Percentiles rank a stretch among this genome's conserved stretches.
phyloP scores from a whole-genome alignment of 441 rosid genomes.

The Erodium trifolium region DNA sequence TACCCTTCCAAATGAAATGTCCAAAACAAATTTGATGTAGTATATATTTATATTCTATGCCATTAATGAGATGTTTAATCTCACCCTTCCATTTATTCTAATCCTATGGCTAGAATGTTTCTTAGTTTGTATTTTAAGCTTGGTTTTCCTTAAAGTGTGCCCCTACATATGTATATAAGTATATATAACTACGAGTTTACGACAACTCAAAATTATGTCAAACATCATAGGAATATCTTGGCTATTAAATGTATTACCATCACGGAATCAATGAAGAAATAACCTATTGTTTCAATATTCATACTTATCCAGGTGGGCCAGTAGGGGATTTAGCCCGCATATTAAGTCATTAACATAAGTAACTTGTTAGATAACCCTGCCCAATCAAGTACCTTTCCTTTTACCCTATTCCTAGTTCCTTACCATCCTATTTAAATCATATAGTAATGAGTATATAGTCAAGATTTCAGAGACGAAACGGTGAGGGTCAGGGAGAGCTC shows the following conservation, averaged over 20 bases:
- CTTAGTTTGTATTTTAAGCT: too few relatives aligned
- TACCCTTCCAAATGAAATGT: too few relatives aligned
- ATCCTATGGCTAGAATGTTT: too few relatives aligned
- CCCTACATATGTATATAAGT: too few relatives aligned
- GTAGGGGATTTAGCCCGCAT: not conserved
- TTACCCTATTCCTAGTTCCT: not conserved
- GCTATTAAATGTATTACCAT: not conserved
- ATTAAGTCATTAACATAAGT: not conserved
- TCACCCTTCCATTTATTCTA: too few relatives aligned
- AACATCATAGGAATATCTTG: not conserved
- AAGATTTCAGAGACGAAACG: not conserved
- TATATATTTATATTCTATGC: too few relatives aligned
- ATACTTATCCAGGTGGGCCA: not conserved
- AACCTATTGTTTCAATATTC: not conserved
- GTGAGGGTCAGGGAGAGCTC: not conserved
- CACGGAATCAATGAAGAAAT: not conserved
- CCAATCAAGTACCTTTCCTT: not conserved
- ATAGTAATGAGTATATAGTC: not conserved
- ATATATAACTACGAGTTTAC: not conserved
- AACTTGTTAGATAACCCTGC: not conserved
- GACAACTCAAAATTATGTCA: not conserved
- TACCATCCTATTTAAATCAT: not conserved
- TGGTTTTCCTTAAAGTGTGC: too few relatives aligned
- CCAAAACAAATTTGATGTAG: too few relatives aligned
- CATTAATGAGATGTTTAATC: too few relatives aligned